Conservation (phyloP, 371 early-diverging fungal genomes). For the Phascolomyces articulosus region DNA sequence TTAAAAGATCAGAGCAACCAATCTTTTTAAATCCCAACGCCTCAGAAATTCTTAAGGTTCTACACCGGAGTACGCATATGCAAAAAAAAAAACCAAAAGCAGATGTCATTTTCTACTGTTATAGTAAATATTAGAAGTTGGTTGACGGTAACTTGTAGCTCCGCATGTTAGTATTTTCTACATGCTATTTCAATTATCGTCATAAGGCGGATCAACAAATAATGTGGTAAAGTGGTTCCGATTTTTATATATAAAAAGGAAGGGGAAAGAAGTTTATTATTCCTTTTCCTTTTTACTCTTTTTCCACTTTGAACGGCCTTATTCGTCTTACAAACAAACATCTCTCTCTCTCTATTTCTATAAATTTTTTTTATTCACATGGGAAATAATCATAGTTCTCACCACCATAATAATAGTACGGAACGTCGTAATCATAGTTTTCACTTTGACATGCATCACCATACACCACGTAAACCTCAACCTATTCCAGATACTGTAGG, state of each 20-base stretch:
- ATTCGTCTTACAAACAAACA: not conserved
- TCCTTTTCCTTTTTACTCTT: not conserved
- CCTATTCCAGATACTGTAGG: conserved; percentile 14
- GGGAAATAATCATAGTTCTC: not conserved
- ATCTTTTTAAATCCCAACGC: too few species aligned
- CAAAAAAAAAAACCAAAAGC: not conserved
- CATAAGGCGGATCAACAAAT: too few species aligned
- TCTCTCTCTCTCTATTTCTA: not conserved
- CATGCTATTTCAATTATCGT: too few species aligned
- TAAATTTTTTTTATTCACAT: not conserved
- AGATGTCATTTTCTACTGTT: not conserved
- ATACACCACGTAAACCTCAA: not conserved
- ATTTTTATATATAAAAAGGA: too few species aligned
- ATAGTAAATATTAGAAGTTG: not conserved
- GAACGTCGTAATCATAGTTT: not conserved
- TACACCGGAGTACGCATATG: not conserved
- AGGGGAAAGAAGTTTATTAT: too few species aligned
- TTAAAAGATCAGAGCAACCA: not conserved
- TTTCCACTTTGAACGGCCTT: not conserved
- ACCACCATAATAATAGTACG: not conserved
- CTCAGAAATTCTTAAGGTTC: not conserved
- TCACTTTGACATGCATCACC: conserved; percentile 1
- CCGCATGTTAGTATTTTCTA: too few species aligned
- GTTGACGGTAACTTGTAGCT: not conserved
- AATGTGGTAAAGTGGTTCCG: too few species aligned